Percentiles rank a stretch among this genome's conserved stretches.
Conservation (phyloP, 2,329 filamentous ascomycete species). For the Penicillium occitanis region DNA sequence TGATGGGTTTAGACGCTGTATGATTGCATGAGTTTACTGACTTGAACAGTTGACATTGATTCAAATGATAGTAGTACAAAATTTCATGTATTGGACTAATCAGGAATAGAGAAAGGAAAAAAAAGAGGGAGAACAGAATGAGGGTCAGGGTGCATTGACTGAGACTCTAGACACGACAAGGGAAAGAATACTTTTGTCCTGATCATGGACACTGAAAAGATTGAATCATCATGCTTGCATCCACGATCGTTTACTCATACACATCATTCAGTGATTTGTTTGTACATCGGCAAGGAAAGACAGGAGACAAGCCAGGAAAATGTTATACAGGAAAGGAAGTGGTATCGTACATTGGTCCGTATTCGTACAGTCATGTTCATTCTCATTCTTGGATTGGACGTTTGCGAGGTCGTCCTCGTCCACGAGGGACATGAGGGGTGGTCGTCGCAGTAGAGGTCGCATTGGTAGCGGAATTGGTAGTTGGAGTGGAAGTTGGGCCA, state of each 20-base stretch:
- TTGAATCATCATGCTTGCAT: conserved; percentile 5
- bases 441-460: not conserved
- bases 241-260: conserved; percentile 7
- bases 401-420: conserved; percentile 10
- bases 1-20: not conserved
- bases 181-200: not conserved
- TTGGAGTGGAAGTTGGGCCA: not conserved
- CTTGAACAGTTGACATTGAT: not conserved
- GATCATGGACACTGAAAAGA: not conserved
- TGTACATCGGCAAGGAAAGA: not conserved
- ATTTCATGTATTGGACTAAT: not conserved
- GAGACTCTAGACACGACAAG: not conserved
- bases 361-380: not conserved
- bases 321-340: not conserved
- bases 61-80: not conserved
- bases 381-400: not conserved
- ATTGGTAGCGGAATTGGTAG: not conserved
- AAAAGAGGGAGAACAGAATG: not conserved
- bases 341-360: not conserved
- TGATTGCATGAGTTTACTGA: not conserved
- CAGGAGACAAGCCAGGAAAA: not conserved
- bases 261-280: not conserved
- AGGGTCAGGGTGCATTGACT: not conserved
- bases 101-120: not conserved
- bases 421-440: not conserved